These are phyloP conservation scores for Alloteropsis angusta DNA, from an alignment of 202 grass and related monocot genomes.

Conservation along the genomic window DNA sequence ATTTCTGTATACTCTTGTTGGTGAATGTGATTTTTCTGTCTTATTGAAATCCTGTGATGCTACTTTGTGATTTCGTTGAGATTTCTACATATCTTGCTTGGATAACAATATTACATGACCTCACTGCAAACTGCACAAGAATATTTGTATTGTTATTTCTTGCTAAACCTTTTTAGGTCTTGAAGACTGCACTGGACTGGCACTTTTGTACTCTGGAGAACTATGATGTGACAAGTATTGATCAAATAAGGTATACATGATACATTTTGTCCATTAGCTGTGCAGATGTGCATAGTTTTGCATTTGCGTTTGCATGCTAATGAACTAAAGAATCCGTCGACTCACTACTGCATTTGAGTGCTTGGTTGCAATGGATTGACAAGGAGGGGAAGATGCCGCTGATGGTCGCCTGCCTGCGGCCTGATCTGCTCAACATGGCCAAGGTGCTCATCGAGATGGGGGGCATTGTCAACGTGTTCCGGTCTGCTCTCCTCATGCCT, in stretches of 20 bases:
- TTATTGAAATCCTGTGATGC: background rate
- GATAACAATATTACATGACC: background rate
- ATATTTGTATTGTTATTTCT: background rate
- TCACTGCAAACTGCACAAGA: background rate
- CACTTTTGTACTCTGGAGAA: background rate
- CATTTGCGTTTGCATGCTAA: too few relatives aligned
- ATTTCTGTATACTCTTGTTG: background rate
- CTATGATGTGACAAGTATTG: background rate
- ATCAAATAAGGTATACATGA: slow-evolving; percentile 11
- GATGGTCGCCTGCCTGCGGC: slow-evolving; percentile 65
- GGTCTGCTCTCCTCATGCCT: slow-evolving; percentile 8
- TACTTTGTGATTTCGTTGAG: background rate
- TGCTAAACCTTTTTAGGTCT: background rate
- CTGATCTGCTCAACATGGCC: slow-evolving; percentile 60
- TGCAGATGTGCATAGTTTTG: background rate
- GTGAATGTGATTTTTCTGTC: background rate
- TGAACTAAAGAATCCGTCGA: background rate
- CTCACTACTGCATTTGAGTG: background rate
- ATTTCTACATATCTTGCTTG: background rate
- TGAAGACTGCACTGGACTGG: background rate
- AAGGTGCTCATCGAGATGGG: slow-evolving; percentile 60
- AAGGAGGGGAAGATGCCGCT: slow-evolving; percentile 89
- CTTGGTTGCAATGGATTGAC: slow-evolving; percentile 71
- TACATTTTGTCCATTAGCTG: background rate
- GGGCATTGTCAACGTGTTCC: slow-evolving; percentile 70